phyloP scores from a whole-genome alignment of 1,284 basidiomycete genomes.

The Tilletia walkeri region DNA sequence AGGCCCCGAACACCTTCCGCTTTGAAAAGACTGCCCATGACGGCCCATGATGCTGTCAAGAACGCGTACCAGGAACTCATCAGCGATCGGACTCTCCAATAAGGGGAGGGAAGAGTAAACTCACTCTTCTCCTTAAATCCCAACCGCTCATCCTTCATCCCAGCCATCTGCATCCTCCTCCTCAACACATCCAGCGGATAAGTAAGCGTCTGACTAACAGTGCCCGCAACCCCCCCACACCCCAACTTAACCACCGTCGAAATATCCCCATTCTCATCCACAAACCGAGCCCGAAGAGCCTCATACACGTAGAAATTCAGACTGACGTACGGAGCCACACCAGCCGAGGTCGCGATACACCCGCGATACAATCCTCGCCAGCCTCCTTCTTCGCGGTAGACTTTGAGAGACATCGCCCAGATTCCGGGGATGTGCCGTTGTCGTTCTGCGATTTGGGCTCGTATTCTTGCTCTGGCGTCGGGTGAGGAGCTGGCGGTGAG shows the following conservation, averaged over 20 bases:
- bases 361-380: conserved; percentile 82
- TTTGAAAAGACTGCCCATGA: conserved; percentile 68
- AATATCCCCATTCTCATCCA: conserved; percentile 44
- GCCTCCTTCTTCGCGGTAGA: conserved; percentile 86
- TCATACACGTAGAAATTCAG: conserved; percentile 55
- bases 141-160: conserved; percentile 68
- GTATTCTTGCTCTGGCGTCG: not conserved
- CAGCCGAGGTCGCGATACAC: conserved; percentile 78
- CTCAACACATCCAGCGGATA: conserved; percentile 93
- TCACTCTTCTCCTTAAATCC: conserved; percentile 68
- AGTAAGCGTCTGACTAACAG: conserved; percentile 86
- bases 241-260: conserved; percentile 53
- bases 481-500: not conserved
- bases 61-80: not conserved
- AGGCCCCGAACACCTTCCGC: conserved; percentile 73
- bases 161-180: conserved; percentile 91
- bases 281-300: conserved; percentile 33
- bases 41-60: conserved; percentile 63
- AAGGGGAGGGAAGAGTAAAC: not conserved
- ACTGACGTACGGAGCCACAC: conserved; percentile 84
- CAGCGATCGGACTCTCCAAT: too few species aligned
- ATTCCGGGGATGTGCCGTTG: conserved; percentile 66
- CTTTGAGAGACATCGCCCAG: conserved; percentile 81
- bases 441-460: not conserved
- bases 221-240: conserved; percentile 61